Percentiles rank a stretch among this genome's conserved stretches.
phyloP scores from a whole-genome alignment of 495 filamentous ascomycete species.

The Penicillium canariense region DNA sequence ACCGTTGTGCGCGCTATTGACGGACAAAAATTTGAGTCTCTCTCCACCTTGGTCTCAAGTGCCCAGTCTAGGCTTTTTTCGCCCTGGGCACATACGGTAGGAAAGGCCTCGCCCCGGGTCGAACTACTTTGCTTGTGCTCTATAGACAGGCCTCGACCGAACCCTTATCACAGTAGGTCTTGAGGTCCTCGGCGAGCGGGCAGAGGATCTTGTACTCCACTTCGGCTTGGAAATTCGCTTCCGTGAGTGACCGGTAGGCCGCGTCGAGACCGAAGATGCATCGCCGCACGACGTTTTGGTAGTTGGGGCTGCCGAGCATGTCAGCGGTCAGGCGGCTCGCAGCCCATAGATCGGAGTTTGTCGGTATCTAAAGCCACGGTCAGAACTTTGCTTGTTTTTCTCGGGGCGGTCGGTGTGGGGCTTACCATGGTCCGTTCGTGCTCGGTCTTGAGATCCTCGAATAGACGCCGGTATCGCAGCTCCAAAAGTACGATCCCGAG shows the following conservation, averaged over 20 bases:
- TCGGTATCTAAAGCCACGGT: not conserved
- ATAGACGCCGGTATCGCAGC: not conserved
- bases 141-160: conserved; percentile 2
- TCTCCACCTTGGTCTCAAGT: not conserved
- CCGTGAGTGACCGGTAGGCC: not conserved
- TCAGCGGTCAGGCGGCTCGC: not conserved
- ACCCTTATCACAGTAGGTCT: not conserved
- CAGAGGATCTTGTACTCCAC: not conserved
- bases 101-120: not conserved
- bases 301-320: not conserved
- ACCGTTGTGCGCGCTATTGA: not conserved
- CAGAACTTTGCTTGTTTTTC: not conserved
- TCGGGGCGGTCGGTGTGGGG: not conserved
- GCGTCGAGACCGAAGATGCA: not conserved
- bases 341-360: not conserved
- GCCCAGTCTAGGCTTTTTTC: not conserved
- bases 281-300: not conserved
- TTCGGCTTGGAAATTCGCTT: not conserved
- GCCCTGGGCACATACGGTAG: not conserved
- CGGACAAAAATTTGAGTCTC: not conserved
- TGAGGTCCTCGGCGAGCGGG: not conserved
- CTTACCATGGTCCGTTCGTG: not conserved
- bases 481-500: not conserved
- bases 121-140: not conserved
- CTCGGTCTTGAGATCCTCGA: conserved; percentile 3